Conservation (phyloP, 1,139 yeast species). For the Candida albicans region DNA sequence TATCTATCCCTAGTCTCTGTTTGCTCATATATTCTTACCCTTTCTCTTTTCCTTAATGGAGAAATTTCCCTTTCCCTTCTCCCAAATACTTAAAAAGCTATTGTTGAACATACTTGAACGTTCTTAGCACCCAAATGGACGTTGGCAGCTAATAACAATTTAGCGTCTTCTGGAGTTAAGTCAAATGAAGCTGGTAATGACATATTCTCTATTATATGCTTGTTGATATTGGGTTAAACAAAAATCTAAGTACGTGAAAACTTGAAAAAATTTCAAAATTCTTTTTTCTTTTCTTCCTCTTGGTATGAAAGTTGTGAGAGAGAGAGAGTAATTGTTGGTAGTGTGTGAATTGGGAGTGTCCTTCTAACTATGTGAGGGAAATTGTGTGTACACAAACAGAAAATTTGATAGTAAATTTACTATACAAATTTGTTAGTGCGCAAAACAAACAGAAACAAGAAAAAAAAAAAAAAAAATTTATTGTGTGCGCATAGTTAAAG, state of each 20-base stretch:
- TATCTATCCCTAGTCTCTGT: not conserved
- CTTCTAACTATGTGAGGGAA: not conserved
- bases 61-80: not conserved
- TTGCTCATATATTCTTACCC: not conserved
- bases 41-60: not conserved
- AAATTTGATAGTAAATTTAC: not conserved
- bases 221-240: conserved; percentile 5
- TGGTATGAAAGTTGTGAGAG: not conserved
- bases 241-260: conserved; percentile 4
- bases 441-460: not conserved
- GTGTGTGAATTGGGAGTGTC: not conserved
- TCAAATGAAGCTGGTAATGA: conserved; percentile 89
- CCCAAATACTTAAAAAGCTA: not conserved
- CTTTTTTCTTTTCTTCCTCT: conserved; percentile 3
- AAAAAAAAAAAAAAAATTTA: not conserved
- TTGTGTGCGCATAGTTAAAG: not conserved
- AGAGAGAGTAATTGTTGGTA: not conserved
- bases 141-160: conserved; percentile 99
- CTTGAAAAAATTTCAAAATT: conserved; percentile 6
- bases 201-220: conserved; percentile 40
- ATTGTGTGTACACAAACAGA: not conserved
- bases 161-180: conserved; percentile 98
- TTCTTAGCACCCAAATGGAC: conserved; percentile 99
- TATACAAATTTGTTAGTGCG: not conserved
- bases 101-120: conserved; percentile 79